These are phyloP conservation scores for Leccinum olivaceopallidum DNA, from an alignment of 768 basidiomycete genomes.

Conservation along the genomic window DNA sequence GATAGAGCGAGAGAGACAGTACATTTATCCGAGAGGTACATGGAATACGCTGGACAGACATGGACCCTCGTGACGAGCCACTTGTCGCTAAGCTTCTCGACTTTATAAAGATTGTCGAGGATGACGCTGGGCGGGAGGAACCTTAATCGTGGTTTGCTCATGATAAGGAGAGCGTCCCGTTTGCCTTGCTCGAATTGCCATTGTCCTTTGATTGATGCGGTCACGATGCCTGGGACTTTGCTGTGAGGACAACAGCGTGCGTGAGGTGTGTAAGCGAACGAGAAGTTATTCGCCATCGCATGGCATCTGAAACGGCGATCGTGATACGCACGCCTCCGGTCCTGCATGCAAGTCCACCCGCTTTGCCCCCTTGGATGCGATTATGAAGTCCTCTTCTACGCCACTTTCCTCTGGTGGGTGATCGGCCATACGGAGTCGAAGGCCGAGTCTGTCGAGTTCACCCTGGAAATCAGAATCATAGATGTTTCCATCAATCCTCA, in stretches of 20 bases:
- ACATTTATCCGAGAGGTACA: constrained; percentile 35
- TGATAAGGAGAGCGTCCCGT: constrained; percentile 38
- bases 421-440: constrained; percentile 9
- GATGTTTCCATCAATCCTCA: constrained; percentile 35
- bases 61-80: constrained; percentile 35
- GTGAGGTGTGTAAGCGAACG: neutral
- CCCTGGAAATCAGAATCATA: constrained; percentile 25
- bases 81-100: constrained; percentile 30
- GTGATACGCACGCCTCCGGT: constrained; percentile 24
- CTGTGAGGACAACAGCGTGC: constrained; percentile 5
- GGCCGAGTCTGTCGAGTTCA: constrained; percentile 11
- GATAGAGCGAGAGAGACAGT: neutral
- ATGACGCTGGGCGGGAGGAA: constrained; percentile 24
- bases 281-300: neutral
- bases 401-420: constrained; percentile 14
- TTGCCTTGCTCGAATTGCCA: constrained; percentile 36
- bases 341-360: constrained; percentile 9
- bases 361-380: constrained; percentile 27
- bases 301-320: neutral
- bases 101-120: constrained; percentile 25
- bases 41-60: constrained; percentile 34
- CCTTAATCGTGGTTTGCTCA: constrained; percentile 29
- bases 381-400: constrained; percentile 25
- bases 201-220: constrained; percentile 33
- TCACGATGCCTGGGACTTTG: constrained; percentile 26